These are phyloP conservation scores for Acidomyces sp. DNA, from an alignment of 495 filamentous ascomycete species.

Conservation along the genomic window DNA sequence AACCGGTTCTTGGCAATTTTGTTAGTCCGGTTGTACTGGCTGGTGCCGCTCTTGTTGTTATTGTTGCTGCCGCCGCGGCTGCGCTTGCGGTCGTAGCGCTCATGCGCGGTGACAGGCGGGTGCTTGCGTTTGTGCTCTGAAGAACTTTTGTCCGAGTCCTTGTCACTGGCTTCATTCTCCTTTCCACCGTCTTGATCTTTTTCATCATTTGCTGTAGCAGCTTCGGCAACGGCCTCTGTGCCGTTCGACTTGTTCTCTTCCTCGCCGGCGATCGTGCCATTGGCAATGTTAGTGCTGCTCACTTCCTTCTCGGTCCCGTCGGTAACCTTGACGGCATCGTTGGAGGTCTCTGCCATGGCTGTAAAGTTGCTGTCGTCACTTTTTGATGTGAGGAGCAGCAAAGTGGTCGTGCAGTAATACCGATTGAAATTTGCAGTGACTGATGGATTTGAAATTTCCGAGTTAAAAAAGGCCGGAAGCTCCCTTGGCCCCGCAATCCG, in stretches of 20 bases:
- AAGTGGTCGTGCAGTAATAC: too few relatives aligned
- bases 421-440: background rate
- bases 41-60: background rate
- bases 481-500: too few relatives aligned
- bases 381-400: too few relatives aligned
- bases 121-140: constrained; percentile 10
- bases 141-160: background rate
- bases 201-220: background rate
- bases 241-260: background rate
- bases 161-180: background rate
- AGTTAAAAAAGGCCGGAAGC: background rate
- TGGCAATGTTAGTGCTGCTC: background rate
- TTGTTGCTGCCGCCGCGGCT: constrained; percentile 1
- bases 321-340: constrained; percentile 4
- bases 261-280: background rate
- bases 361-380: too few relatives aligned
- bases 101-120: constrained; percentile 2
- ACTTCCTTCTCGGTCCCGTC: constrained; percentile 9
- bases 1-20: constrained; percentile 8
- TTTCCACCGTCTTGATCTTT: background rate
- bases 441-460: background rate
- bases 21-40: background rate
- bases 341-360: constrained; percentile 9
- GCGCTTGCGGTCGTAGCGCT: constrained; percentile 8
- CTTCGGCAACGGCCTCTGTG: background rate